Evolutionary conservation across 768 basidiomycete species (phyloP).

Genomic region (Tulasnella sp.): DNA sequence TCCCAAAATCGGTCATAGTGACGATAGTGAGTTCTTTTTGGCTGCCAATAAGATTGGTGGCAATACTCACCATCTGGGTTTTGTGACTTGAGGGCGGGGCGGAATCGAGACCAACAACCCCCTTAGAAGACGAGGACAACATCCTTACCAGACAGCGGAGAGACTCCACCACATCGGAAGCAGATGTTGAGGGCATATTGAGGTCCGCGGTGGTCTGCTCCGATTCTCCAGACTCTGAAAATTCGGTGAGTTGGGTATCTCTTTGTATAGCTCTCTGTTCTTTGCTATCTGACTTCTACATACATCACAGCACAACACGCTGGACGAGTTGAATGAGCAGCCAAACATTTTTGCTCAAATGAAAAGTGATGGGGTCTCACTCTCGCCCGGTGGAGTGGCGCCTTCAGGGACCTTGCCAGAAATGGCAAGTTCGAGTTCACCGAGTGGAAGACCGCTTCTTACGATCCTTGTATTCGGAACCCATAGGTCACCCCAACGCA

Average conservation of each 20-base stretch:
- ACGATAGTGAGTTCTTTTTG: not conserved
- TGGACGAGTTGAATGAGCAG: not conserved
- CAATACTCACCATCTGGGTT: not conserved
- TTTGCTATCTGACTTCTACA: not conserved
- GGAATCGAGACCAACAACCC: not conserved
- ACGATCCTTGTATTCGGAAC: not conserved
- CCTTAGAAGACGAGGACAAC: not conserved
- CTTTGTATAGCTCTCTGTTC: not conserved
- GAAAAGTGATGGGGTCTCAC: not conserved
- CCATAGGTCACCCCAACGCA: not conserved
- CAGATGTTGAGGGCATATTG: not conserved
- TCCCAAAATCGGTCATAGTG: not conserved
- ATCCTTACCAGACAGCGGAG: not conserved
- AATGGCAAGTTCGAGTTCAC: not conserved
- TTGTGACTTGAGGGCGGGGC: not conserved
- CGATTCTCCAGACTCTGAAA: not conserved
- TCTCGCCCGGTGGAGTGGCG: not conserved
- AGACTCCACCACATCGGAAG: not conserved
- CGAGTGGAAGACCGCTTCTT: not conserved
- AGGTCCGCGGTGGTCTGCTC: not conserved
- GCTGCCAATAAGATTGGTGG: not conserved
- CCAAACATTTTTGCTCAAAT: not conserved
- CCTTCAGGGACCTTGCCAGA: not conserved
- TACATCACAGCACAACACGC: not conserved
- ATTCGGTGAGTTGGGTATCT: not conserved